Base-by-base conservation (phyloP, 1,284 basidiomycete species). In the Macrocystidia cucumis region DNA sequence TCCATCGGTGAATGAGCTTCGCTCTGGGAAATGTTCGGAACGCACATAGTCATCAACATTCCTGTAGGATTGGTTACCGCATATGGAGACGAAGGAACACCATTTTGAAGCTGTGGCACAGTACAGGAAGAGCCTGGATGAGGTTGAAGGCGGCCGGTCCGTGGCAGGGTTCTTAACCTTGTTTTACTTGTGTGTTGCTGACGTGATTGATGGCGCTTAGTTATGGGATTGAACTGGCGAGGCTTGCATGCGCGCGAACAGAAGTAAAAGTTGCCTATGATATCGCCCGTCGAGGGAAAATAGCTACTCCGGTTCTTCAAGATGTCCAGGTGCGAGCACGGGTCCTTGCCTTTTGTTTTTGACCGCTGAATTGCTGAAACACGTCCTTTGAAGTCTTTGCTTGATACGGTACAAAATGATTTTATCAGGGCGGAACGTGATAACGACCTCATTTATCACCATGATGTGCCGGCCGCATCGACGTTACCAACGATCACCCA, bases 371-470 rank as follows among this genome's bases (percentile, higher is more conserved):
- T 30, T 40, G 32, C 39, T 31, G 11, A 22, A 33, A 30, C 12
- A 20, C 35, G 24, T 22, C 17, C 26, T 45, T 37, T 38, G 21
- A 45, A 86, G 78, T 78, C 74, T 1, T 57, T 81, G 12, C 55
- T 78, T 11, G 76, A 88, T 50, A 78, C 68, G 13, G 65, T 96
- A 12, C 74, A 86, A 49, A 80, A 71, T 29, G 78, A 78, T 23
- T 56, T 91, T 13, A 59, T 67, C 2, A 73, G 89, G 9, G 90
- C 93, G 0, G 77, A 85, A 42, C 76, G 89, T 18, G 96, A 98
- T 57, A 99, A 99, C 52, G 89, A 97, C 55, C 65, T 98, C 4
- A 96, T 99, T 34, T 99, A 98, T 60, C 88, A 97, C 46, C 74
- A 91, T 39, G 80, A 89, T 29, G 72, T 96, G 0, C 92, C 91